Conservation (phyloP, 2,329 filamentous ascomycete species). For the Alternaria ethzedia region DNA sequence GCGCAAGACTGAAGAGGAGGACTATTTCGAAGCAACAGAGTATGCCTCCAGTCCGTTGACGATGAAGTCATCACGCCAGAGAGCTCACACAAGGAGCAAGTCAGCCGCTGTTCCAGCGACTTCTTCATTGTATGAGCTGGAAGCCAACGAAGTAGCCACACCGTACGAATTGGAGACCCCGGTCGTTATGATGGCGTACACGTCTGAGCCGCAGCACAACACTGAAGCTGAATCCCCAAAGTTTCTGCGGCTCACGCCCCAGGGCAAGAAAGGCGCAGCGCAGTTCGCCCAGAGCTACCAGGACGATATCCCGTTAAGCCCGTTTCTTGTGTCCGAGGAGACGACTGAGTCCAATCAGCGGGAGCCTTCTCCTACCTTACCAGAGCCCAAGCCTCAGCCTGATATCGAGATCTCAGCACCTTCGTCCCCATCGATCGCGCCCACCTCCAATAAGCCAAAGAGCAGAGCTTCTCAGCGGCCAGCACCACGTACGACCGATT, state of each 20-base stretch:
- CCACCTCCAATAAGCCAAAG: conserved; percentile 8
- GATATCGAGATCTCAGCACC: conserved; percentile 4
- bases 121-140: conserved; percentile 16
- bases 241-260: conserved; percentile 23
- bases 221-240: conserved; percentile 14
- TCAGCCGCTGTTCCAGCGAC: conserved; percentile 29
- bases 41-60: conserved; percentile 24
- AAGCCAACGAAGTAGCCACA: not conserved
- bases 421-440: conserved; percentile 12
- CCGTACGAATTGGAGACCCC: not conserved
- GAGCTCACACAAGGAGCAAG: conserved; percentile 36
- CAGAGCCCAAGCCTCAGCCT: conserved; percentile 13
- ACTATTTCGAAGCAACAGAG: conserved; percentile 40
- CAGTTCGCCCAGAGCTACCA: conserved; percentile 39
- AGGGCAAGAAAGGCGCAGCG: conserved; percentile 26
- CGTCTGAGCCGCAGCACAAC: conserved; percentile 3
- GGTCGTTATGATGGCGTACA: not conserved
- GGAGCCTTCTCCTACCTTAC: conserved; percentile 7
- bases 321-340: conserved; percentile 19
- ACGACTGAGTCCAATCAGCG: not conserved
- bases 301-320: conserved; percentile 33
- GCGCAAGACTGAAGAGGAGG: conserved; percentile 20
- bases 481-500: conserved; percentile 43
- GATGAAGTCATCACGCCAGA: conserved; percentile 25
- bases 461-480: conserved; percentile 23